phyloP scores from a whole-genome alignment of 495 filamentous ascomycete species.

The Neurospora sp. region DNA sequence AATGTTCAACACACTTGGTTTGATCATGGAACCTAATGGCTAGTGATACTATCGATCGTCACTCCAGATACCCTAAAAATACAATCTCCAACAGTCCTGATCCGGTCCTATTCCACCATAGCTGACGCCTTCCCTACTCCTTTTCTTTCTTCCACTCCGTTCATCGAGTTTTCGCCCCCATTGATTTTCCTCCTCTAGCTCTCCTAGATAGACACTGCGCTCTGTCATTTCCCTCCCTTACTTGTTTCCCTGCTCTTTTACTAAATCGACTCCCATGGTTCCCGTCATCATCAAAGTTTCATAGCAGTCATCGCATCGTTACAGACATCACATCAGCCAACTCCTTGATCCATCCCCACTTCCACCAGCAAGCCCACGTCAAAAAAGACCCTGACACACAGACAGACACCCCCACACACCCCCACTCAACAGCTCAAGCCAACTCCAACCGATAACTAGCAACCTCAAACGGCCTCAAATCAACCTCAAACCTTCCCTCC shows the following conservation, averaged over 20 bases:
- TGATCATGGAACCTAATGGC: background rate
- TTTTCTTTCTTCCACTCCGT: background rate
- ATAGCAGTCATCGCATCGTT: background rate
- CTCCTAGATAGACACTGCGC: background rate
- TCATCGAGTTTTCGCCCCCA: background rate
- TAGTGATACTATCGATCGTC: background rate
- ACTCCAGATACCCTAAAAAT: background rate
- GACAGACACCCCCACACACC: background rate
- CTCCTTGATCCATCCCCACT: background rate
- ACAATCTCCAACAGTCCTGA: background rate
- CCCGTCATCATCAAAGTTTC: background rate
- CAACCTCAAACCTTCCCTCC: slow-evolving; percentile 45
- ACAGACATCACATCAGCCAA: background rate
- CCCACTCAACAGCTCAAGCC: slow-evolving; percentile 3
- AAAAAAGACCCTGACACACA: background rate
- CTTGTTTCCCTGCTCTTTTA: background rate
- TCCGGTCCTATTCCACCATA: background rate
- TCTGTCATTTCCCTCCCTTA: background rate
- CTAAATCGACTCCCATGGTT: background rate
- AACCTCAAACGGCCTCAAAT: slow-evolving; percentile 81
- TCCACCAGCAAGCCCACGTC: background rate
- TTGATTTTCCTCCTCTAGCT: background rate
- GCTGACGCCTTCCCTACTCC: background rate
- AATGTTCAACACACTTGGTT: background rate
- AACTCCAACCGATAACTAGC: slow-evolving; percentile 74